These are phyloP conservation scores for Gillenia trifoliata DNA, from an alignment of 306 rosid genomes.

Conservation along the genomic window DNA sequence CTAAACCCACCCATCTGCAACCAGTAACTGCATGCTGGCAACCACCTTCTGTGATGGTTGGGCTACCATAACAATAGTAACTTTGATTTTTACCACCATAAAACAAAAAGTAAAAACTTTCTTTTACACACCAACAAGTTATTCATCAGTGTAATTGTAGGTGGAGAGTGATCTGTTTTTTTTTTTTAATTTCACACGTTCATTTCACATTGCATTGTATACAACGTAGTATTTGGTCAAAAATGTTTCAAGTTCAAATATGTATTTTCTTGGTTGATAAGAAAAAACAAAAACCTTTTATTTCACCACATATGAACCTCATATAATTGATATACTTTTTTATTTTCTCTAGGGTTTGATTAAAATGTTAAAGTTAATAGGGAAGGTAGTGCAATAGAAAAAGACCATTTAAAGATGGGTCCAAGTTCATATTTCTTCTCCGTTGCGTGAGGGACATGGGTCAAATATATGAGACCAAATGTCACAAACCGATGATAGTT, in stretches of 20 bases:
- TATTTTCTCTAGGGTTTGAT: no score
- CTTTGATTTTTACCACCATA: neutral
- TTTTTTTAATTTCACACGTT: no score
- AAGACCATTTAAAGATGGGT: neutral
- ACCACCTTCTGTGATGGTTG: neutral
- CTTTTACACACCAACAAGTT: no score
- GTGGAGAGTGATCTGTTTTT: no score
- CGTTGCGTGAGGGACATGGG: slow-evolving; percentile 4
- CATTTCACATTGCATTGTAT: no score
- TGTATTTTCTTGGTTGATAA: no score
- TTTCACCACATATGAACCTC: no score
- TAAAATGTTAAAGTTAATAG: neutral
- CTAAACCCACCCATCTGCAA: neutral
- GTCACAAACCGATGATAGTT: neutral
- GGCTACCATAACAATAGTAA: slow-evolving; percentile 1
- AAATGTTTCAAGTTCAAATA: no score
- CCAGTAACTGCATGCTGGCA: neutral
- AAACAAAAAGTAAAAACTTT: neutral
- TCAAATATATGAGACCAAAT: slow-evolving; percentile 3
- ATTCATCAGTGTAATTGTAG: no score
- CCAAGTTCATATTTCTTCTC: neutral
- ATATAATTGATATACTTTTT: no score
- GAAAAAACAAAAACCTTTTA: no score
- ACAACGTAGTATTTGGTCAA: no score
- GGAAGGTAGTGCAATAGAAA: neutral